These are phyloP conservation scores for Sphagnum tenellum DNA, from an alignment of 225 moss, liverwort and hornwort species.

Conservation along the genomic window DNA sequence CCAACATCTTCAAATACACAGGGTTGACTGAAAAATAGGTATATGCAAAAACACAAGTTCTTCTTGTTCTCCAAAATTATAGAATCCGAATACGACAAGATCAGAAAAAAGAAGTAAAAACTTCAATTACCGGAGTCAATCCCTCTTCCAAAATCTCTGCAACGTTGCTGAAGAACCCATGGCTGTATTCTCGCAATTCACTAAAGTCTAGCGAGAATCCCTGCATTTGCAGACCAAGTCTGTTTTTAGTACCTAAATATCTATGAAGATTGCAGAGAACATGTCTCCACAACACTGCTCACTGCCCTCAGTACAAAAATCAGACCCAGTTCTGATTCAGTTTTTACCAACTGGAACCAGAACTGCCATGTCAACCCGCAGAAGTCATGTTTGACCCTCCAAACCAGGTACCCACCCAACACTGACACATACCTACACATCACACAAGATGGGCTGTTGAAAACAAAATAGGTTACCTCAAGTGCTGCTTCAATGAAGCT, in stretches of 20 bases:
- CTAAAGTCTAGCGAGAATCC: slow-evolving; percentile 89
- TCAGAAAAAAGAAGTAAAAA: not conserved
- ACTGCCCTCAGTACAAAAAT: too few relatives aligned
- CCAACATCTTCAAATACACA: too few relatives aligned
- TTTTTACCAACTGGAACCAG: too few relatives aligned
- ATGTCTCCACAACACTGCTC: too few relatives aligned
- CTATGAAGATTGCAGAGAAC: too few relatives aligned
- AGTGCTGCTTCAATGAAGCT: slow-evolving; percentile 93
- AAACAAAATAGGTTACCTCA: slow-evolving; percentile 29
- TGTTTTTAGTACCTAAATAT: too few relatives aligned
- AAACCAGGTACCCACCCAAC: not conserved
- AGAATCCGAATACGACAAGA: too few relatives aligned
- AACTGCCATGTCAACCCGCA: not conserved
- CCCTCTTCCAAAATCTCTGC: slow-evolving; percentile 90
- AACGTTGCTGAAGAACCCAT: slow-evolving; percentile 96
- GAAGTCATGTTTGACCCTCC: not conserved
- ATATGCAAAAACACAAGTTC: too few relatives aligned
- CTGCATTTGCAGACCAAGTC: slow-evolving; percentile 17
- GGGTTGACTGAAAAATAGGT: too few relatives aligned
- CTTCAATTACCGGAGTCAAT: slow-evolving; percentile 50
- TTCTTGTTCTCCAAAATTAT: too few relatives aligned
- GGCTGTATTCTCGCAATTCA: slow-evolving; percentile 89
- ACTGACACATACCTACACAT: not conserved
- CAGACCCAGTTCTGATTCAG: too few relatives aligned
- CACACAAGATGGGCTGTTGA: too few relatives aligned